These are phyloP conservation scores for Tausonia pullulans DNA, from an alignment of 1,284 basidiomycete genomes.

Conservation along the genomic window DNA sequence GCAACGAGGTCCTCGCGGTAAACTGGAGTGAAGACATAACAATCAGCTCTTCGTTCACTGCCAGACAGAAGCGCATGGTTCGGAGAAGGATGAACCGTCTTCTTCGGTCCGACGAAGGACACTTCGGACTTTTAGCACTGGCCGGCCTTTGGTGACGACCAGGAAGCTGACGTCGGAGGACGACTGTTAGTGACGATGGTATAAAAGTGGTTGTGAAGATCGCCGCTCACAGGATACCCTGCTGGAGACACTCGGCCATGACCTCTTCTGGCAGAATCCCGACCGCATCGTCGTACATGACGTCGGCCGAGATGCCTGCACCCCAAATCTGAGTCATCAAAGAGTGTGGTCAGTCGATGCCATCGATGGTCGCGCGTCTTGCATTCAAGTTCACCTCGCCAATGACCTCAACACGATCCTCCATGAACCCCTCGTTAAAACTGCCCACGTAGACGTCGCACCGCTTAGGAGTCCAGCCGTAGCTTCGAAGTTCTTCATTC, in stretches of 20 bases:
- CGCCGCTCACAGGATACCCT: slow-evolving; percentile 31
- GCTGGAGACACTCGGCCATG: slow-evolving; percentile 31
- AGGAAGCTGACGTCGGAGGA: slow-evolving; percentile 25
- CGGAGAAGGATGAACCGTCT: slow-evolving; percentile 24
- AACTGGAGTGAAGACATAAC: slow-evolving; percentile 20
- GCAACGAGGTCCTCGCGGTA: slow-evolving; percentile 29
- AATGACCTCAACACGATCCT: slow-evolving; percentile 38
- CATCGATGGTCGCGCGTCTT: too few species aligned
- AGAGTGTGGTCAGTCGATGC: too few species aligned
- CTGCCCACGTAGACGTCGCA: slow-evolving; percentile 46
- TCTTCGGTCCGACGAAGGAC: slow-evolving; percentile 29
- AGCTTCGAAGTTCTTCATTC: slow-evolving; percentile 38
- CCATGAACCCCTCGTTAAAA: slow-evolving; percentile 37
- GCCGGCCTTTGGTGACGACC: slow-evolving; percentile 30
- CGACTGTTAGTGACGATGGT: neutral
- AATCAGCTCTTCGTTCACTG: neutral
- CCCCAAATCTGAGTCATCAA: slow-evolving; percentile 35
- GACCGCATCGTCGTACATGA: slow-evolving; percentile 41
- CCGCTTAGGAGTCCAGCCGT: slow-evolving; percentile 37
- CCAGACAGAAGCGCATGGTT: too few species aligned
- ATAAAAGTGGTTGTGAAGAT: neutral
- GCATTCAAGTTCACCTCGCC: slow-evolving; percentile 26
- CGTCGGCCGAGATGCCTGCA: slow-evolving; percentile 42
- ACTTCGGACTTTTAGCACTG: slow-evolving; percentile 30
- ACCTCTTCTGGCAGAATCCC: slow-evolving; percentile 26